phyloP scores from a whole-genome alignment of 306 rosid genomes.

The Gastrolobium villosum region DNA sequence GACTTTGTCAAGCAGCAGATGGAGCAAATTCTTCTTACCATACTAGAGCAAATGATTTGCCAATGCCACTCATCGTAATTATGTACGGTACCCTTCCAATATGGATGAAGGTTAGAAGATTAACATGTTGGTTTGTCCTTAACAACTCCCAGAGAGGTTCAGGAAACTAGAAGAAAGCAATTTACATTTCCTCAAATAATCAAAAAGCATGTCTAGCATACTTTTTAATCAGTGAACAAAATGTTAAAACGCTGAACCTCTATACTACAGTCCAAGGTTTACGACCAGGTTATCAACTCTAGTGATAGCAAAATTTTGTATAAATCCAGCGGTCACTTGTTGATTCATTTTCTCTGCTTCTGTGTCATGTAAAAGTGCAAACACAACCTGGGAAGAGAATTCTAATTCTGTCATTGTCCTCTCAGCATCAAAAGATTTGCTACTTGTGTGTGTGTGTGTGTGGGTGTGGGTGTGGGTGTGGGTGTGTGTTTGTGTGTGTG shows the following conservation, averaged over 20 bases:
- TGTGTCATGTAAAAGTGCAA: background rate
- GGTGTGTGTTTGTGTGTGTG: too few relatives aligned
- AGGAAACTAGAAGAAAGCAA: slow-evolving; percentile 8
- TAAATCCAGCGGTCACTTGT: background rate
- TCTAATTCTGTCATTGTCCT: background rate
- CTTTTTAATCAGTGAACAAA: background rate
- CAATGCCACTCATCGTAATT: background rate
- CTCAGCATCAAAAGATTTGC: too few relatives aligned
- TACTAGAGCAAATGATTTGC: slow-evolving; percentile 27
- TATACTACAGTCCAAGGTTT: background rate
- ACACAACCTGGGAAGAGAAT: slow-evolving; percentile 6
- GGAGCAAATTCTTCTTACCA: background rate
- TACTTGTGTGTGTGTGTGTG: too few relatives aligned
- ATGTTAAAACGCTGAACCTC: background rate
- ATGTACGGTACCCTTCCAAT: background rate
- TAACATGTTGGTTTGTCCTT: slow-evolving; percentile 30
- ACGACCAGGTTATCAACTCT: slow-evolving; percentile 10
- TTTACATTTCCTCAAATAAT: background rate
- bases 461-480: too few relatives aligned
- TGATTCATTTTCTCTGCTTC: background rate
- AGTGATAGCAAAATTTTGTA: background rate
- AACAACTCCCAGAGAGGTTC: slow-evolving; percentile 8
- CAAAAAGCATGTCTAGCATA: background rate
- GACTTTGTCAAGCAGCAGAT: slow-evolving; percentile 23
- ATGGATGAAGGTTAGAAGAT: slow-evolving; percentile 6